These are phyloP conservation scores for Lactarius vividus DNA, from an alignment of 768 basidiomycete genomes.

Conservation along the genomic window DNA sequence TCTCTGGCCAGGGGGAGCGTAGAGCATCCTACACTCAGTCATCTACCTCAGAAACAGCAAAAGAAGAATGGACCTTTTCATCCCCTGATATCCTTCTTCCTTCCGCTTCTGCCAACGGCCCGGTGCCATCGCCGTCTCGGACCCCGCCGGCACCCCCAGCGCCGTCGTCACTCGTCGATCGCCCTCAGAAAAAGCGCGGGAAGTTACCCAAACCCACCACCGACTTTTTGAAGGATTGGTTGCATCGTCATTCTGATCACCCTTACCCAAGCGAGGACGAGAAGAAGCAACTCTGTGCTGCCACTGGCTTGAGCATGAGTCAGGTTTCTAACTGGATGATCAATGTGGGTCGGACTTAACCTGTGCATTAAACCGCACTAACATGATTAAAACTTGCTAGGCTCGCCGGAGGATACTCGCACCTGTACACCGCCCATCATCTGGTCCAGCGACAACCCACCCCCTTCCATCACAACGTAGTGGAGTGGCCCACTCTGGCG, in stretches of 20 bases:
- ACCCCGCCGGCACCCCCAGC: slow-evolving; percentile 40
- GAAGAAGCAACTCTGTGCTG: slow-evolving; percentile 85
- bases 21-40: slow-evolving; percentile 41
- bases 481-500: slow-evolving; percentile 26
- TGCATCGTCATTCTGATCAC: slow-evolving; percentile 84
- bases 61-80: slow-evolving; percentile 71
- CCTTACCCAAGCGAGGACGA: slow-evolving; percentile 89
- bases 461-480: slow-evolving; percentile 51
- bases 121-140: slow-evolving; percentile 52
- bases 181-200: slow-evolving; percentile 77
- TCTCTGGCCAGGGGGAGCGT: slow-evolving; percentile 67
- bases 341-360: slow-evolving; percentile 50
- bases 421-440: slow-evolving; percentile 72
- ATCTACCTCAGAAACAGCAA: slow-evolving; percentile 46
- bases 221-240: slow-evolving; percentile 85
- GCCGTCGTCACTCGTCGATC: slow-evolving; percentile 61
- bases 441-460: slow-evolving; percentile 73
- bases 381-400: slow-evolving; percentile 38
- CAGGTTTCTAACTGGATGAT: slow-evolving; percentile 96
- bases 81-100: slow-evolving; percentile 50
- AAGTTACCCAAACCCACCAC: slow-evolving; percentile 90
- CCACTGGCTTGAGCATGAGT: slow-evolving; percentile 83
- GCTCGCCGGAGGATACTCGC: slow-evolving; percentile 81
- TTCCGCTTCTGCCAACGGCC: slow-evolving; percentile 39
- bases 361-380: slow-evolving; percentile 23